Conservation (phyloP, 371 early-diverging fungal species). For the Lichtheimia ramosa region DNA sequence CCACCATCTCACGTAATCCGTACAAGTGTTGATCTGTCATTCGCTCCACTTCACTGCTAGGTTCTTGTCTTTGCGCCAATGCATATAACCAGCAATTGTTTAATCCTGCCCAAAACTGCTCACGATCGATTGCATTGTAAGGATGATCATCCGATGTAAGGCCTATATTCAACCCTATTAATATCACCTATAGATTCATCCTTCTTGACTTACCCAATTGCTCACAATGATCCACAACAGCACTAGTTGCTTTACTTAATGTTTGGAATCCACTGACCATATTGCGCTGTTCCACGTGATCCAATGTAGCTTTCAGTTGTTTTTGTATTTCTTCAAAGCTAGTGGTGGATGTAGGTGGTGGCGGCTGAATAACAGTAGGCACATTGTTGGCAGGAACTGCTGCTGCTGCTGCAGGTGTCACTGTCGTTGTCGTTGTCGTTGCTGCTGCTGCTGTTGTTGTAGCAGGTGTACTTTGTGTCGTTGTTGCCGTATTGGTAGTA, state of each 20-base stretch:
- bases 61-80: constrained; percentile 61
- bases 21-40: constrained; percentile 62
- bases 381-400: neutral
- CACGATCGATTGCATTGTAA: constrained; percentile 54
- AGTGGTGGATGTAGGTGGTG: constrained; percentile 15
- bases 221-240: constrained; percentile 73
- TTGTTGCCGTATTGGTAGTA: neutral
- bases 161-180: constrained; percentile 33
- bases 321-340: constrained; percentile 69
- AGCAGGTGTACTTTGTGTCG: constrained; percentile 2
- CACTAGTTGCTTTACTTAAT: constrained; percentile 68
- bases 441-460: constrained; percentile 4
- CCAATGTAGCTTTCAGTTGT: constrained; percentile 70
- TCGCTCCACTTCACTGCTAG: constrained; percentile 57
- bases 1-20: constrained; percentile 62
- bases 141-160: constrained; percentile 55
- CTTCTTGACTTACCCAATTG: constrained; percentile 52
- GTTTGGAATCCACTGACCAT: constrained; percentile 76
- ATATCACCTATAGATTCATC: neutral
- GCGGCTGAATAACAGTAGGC: constrained; percentile 6
- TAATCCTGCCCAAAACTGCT: constrained; percentile 79
- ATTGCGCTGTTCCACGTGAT: constrained; percentile 65
- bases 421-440: constrained; percentile 8
- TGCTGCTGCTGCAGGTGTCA: constrained; percentile 1
- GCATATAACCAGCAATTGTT: constrained; percentile 83